Percentiles rank a stretch among this genome's conserved stretches.
Evolutionary conservation across 208 protist species (phyloP).

Genomic region (Crithidia brevicula): DNA sequence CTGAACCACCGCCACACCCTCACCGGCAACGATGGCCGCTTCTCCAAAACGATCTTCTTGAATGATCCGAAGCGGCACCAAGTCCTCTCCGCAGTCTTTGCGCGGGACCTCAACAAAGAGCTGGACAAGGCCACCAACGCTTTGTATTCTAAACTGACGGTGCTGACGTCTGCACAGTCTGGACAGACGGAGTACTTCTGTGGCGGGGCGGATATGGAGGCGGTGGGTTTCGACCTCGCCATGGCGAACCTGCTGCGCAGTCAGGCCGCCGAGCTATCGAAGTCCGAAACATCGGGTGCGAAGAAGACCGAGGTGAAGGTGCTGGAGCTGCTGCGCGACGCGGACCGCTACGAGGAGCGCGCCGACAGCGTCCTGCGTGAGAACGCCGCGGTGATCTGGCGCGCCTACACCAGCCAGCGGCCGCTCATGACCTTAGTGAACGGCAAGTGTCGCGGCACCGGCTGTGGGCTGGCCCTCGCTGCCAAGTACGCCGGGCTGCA

Average conservation of each 20-base stretch:
- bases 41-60: slow-evolving; percentile 89
- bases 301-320: slow-evolving; percentile 37
- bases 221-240: slow-evolving; percentile 66
- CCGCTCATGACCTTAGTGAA: slow-evolving; percentile 91
- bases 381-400: slow-evolving; percentile 82
- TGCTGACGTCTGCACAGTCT: slow-evolving; percentile 89
- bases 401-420: slow-evolving; percentile 73
- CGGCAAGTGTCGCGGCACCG: slow-evolving; percentile 88
- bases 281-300: not conserved
- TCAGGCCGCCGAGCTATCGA: slow-evolving; percentile 23
- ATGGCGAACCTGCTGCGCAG: slow-evolving; percentile 61
- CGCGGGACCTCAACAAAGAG: slow-evolving; percentile 62
- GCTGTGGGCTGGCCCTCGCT: slow-evolving; percentile 81
- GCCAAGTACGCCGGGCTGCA: slow-evolving; percentile 88
- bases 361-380: slow-evolving; percentile 77
- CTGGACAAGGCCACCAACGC: slow-evolving; percentile 87
- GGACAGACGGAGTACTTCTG: slow-evolving; percentile 89
- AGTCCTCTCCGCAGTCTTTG: slow-evolving; percentile 66
- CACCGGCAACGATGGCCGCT: slow-evolving; percentile 84
- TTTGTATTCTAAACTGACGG: slow-evolving; percentile 85
- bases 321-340: slow-evolving; percentile 64
- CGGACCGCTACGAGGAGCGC: slow-evolving; percentile 75
- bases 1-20: slow-evolving; percentile 79
- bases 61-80: slow-evolving; percentile 86
- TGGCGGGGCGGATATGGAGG: slow-evolving; percentile 73